A percentile compares a stretch with the other conserved stretches of the same genome.
phyloP scores from a whole-genome alignment of 108 stramenopile genomes.

The Discostella pseudostelligera region DNA sequence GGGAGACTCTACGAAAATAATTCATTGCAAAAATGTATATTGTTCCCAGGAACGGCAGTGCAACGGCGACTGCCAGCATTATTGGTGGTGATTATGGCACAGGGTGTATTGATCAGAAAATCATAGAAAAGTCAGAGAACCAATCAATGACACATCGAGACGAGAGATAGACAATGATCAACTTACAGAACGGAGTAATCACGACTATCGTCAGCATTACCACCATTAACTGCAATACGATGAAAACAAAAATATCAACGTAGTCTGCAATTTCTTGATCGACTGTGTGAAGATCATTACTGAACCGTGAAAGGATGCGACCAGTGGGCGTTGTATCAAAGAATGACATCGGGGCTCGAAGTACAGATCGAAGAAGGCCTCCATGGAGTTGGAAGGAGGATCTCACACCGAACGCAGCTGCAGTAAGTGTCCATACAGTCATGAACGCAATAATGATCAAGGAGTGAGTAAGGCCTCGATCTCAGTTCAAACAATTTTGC shows the following conservation, averaged over 20 bases:
- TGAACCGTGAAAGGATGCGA: constrained; percentile 81
- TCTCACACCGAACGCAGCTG: constrained; percentile 61
- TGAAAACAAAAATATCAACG: constrained; percentile 43
- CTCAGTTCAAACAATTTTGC: no score
- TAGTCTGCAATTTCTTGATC: constrained; percentile 58
- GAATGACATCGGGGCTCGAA: constrained; percentile 85
- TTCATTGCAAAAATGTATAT: constrained; percentile 70
- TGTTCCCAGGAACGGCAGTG: constrained; percentile 50
- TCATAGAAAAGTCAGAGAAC: not conserved
- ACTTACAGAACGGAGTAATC: constrained; percentile 41
- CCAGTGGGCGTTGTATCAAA: constrained; percentile 94
- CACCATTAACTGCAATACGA: constrained; percentile 39
- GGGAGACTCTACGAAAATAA: constrained; percentile 69
- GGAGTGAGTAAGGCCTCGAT: no score
- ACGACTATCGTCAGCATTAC: constrained; percentile 42
- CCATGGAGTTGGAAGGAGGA: constrained; percentile 61
- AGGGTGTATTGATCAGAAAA: not conserved
- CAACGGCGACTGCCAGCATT: constrained; percentile 41
- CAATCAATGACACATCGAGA: not conserved
- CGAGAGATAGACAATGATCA: not conserved
- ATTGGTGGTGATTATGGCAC: constrained; percentile 33
- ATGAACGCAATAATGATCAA: no score
- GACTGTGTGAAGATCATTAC: constrained; percentile 72
- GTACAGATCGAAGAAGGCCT: constrained; percentile 56
- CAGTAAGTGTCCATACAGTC: not conserved